Evolutionary conservation across 352 stramenopile genomes (phyloP).

Genomic region (Pythium graminicola): DNA sequence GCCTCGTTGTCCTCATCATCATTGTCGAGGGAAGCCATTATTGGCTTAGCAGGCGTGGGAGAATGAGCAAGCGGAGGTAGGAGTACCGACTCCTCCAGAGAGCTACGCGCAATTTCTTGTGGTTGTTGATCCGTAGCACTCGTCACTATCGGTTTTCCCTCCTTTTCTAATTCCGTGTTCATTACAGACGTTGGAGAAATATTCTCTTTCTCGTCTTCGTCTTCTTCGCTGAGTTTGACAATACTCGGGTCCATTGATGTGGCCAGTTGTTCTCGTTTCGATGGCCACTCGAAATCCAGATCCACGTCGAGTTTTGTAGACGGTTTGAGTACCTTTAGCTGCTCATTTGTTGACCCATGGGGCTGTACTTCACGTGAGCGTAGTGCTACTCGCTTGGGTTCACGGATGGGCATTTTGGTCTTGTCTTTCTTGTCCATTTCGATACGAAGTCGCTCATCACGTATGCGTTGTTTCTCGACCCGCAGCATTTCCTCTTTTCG

Average conservation of each 20-base stretch:
- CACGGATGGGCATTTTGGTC: background rate
- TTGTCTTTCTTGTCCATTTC: slow-evolving; percentile 6
- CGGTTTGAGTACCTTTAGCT: background rate
- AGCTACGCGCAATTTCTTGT: background rate
- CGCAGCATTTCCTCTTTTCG: slow-evolving; percentile 2
- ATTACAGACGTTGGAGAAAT: no score
- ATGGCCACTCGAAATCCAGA: background rate
- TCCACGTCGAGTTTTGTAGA: background rate
- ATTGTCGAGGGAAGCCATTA: background rate
- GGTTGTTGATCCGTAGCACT: background rate
- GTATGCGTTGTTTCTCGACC: slow-evolving; percentile 5
- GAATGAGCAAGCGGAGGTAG: background rate
- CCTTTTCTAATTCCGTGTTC: no score
- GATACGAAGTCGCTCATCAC: background rate
- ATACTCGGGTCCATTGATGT: background rate
- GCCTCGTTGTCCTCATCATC: background rate
- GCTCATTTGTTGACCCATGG: no score
- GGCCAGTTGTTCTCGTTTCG: background rate
- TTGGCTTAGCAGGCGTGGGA: background rate
- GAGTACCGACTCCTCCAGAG: background rate
- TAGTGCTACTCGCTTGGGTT: background rate
- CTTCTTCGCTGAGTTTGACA: background rate
- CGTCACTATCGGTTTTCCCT: no score
- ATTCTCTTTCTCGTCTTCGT: slow-evolving; percentile 7
- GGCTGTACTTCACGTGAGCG: no score